These are phyloP conservation scores for Kwoniella newhampshirensis DNA, from an alignment of 768 basidiomycete species.

Conservation along the genomic window DNA sequence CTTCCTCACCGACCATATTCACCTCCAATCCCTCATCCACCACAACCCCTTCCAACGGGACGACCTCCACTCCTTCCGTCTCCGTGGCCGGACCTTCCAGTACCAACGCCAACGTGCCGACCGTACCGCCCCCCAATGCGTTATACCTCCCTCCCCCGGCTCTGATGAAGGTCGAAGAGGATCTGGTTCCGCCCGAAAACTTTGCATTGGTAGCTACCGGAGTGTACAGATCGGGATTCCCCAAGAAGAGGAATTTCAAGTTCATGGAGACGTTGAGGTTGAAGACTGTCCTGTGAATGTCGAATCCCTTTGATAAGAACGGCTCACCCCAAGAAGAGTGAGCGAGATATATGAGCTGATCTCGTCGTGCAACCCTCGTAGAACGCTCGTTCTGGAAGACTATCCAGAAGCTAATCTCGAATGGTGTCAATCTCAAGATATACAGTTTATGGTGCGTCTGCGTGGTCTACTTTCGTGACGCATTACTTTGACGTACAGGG, in stretches of 20 bases:
- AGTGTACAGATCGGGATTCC: constrained; percentile 53
- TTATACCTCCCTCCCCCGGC: constrained; percentile 46
- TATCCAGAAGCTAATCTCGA: constrained; percentile 54
- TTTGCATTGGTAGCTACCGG: constrained; percentile 50
- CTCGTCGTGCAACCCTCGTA: constrained; percentile 5
- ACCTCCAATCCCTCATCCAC: too few species aligned
- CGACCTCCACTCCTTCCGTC: too few species aligned
- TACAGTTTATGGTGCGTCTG: constrained; percentile 50
- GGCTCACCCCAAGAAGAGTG: neutral
- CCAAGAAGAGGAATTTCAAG: constrained; percentile 51
- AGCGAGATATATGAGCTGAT: neutral
- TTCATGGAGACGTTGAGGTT: constrained; percentile 53
- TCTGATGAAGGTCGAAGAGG: constrained; percentile 37
- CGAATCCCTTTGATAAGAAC: too few species aligned
- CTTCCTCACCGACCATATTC: neutral
- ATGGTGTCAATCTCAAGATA: constrained; percentile 52
- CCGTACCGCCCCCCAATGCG: constrained; percentile 16
- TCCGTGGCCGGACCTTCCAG: too few species aligned
- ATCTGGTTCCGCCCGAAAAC: constrained; percentile 53
- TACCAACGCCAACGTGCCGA: too few species aligned
- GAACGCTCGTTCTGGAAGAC: constrained; percentile 53
- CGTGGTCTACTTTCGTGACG: neutral
- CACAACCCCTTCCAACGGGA: too few species aligned
- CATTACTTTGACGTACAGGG: neutral
- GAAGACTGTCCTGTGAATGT: constrained; percentile 54